Evolutionary conservation across 176 grass and related monocot species (phyloP).

Genomic region (Bothriochloa decipiens): DNA sequence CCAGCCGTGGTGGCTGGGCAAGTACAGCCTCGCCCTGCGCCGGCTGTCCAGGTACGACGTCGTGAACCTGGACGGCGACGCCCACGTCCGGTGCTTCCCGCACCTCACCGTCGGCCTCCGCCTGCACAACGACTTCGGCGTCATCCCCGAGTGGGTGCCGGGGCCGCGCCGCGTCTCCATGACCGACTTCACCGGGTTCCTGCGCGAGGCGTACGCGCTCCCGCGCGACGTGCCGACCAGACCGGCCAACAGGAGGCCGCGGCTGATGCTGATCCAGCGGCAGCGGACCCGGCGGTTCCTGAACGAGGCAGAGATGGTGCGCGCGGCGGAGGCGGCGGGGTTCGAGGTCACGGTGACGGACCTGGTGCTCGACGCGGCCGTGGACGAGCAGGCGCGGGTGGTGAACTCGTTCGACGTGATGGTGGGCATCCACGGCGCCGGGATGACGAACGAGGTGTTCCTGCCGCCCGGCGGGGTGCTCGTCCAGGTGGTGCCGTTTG

Average conservation of each 20-base stretch:
- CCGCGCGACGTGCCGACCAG: conserved; percentile 29
- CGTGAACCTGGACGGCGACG: conserved; percentile 59
- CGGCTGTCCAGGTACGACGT: conserved; percentile 51
- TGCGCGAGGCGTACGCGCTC: conserved; percentile 50
- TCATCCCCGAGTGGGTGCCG: conserved; percentile 41
- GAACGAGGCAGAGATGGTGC: conserved; percentile 52
- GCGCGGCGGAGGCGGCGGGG: conserved; percentile 47
- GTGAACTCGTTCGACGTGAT: conserved; percentile 85
- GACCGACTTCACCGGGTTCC: conserved; percentile 60
- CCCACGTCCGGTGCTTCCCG: conserved; percentile 55
- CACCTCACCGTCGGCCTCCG: conserved; percentile 50
- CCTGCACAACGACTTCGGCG: conserved; percentile 59
- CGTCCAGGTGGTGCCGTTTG: conserved; percentile 78
- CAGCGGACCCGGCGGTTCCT: conserved; percentile 43
- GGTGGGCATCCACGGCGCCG: conserved; percentile 73
- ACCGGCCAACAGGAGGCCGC: conserved; percentile 25
- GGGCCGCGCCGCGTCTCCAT: conserved; percentile 41
- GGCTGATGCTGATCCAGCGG: conserved; percentile 63
- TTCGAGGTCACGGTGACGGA: conserved; percentile 56
- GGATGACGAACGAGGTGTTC: conserved; percentile 75
- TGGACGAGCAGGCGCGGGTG: conserved; percentile 44
- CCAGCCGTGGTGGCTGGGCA: conserved; percentile 54
- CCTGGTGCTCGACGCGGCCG: conserved; percentile 19
- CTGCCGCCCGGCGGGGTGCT: conserved; percentile 62
- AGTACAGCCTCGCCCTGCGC: conserved; percentile 41